phyloP scores from a whole-genome alignment of 2,329 filamentous ascomycete species.

The Epichloe uncinata region DNA sequence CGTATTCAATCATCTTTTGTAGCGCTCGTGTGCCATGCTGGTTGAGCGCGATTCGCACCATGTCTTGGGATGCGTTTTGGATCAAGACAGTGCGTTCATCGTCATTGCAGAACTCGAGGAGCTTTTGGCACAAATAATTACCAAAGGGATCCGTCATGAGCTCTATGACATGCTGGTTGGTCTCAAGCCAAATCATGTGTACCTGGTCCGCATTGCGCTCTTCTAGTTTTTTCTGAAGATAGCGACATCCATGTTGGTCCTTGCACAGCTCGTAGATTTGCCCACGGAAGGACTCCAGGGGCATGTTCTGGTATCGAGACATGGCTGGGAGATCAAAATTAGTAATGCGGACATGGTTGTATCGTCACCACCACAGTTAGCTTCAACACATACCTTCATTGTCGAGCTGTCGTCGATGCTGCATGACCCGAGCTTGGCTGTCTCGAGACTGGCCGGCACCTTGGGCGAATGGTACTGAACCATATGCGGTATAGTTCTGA shows the following conservation, averaged over 20 bases:
- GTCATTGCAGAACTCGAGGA: conserved; percentile 89
- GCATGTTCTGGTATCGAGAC: conserved; percentile 72
- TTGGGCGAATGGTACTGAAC: conserved; percentile 34
- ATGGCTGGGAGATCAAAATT: conserved; percentile 34
- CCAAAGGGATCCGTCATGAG: conserved; percentile 98
- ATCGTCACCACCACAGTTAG: background rate
- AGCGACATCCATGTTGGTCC: conserved; percentile 95
- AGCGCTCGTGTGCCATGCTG: conserved; percentile 93
- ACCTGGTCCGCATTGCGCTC: conserved; percentile 73
- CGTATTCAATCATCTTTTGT: conserved; percentile 97
- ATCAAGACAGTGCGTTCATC: conserved; percentile 90
- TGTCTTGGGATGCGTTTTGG: conserved; percentile 72
- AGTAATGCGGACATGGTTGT: conserved; percentile 10
- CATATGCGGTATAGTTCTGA: conserved; percentile 46
- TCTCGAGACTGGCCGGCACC: conserved; percentile 47
- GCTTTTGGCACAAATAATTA: conserved; percentile 98
- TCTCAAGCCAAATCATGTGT: conserved; percentile 89
- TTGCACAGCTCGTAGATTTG: conserved; percentile 88
- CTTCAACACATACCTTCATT: conserved; percentile 44
- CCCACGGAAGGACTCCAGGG: conserved; percentile 66
- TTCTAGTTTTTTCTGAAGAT: conserved; percentile 93
- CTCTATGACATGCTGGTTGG: conserved; percentile 85
- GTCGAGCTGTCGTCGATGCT: conserved; percentile 61
- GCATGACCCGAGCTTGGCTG: conserved; percentile 62
- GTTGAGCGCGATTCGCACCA: conserved; percentile 89